Percentiles rank a stretch among this genome's conserved stretches.
These are phyloP conservation scores for Clitocybe nebularis DNA, from an alignment of 1,284 basidiomycete species.

Conservation along the genomic window DNA sequence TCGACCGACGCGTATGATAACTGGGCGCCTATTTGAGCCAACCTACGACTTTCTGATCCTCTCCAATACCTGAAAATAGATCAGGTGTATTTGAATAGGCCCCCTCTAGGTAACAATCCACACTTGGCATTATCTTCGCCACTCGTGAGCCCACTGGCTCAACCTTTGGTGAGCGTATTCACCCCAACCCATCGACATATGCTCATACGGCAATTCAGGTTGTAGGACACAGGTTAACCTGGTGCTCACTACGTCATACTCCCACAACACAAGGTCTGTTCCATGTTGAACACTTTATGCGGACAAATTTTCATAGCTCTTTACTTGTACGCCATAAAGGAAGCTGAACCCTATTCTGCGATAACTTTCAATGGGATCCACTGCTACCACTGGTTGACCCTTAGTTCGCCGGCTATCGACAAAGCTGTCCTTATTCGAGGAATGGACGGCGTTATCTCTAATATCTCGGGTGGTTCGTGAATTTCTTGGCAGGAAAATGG, in stretches of 20 bases:
- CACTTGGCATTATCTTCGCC: background rate
- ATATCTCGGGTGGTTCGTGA: conserved; percentile 34
- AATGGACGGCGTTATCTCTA: conserved; percentile 44
- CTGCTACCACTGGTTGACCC: conserved; percentile 44
- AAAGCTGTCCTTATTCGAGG: conserved; percentile 46
- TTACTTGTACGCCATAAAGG: conserved; percentile 38
- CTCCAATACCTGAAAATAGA: conserved; percentile 47
- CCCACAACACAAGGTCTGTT: conserved; percentile 44
- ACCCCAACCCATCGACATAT: background rate
- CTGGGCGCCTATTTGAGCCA: conserved; percentile 54
- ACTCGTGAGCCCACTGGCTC: conserved; percentile 29
- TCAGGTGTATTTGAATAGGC: conserved; percentile 55
- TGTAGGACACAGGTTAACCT: conserved; percentile 64
- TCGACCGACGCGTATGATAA: conserved; percentile 61
- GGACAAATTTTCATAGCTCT: conserved; percentile 57
- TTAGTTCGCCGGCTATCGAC: conserved; percentile 56
- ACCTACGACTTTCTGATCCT: conserved; percentile 51
- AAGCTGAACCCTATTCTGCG: conserved; percentile 3
- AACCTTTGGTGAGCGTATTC: conserved; percentile 61
- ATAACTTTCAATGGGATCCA: conserved; percentile 31
- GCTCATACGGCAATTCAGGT: conserved; percentile 23
- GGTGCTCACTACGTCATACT: conserved; percentile 47
- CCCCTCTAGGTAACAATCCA: conserved; percentile 45
- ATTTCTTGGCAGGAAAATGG: background rate
- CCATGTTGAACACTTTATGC: background rate